Evolutionary conservation across 371 early-diverging fungal species (phyloP), one percentile per base, ranked within the genome.

Genomic region (Pancytospora philotis): DNA sequence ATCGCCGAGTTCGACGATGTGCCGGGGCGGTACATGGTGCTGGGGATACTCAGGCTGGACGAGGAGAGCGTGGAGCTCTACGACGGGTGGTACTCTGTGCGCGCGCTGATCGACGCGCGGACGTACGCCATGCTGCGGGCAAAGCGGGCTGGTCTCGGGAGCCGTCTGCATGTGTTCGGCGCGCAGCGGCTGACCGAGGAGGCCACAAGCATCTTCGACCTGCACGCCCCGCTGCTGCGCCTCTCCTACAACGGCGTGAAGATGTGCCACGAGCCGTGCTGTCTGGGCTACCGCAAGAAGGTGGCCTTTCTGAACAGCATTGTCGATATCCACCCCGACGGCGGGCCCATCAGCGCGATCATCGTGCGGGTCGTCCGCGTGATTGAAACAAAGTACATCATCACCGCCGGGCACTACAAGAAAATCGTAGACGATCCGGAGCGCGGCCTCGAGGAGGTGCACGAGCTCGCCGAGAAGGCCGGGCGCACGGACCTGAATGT

Each of bases 1-100:
- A 79, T 81, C 28, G 59, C 67, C 0, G 80, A 79, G 61, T 60
- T 70, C 25, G 79, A 79, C 59, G 78, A 77, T 66, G 30, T 68
- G 0, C 37, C 77, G 10, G 72, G 56, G 36, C 74, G 66, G 51
- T 79, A 76, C 52, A 75, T 79, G 74, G 73, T 78, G 50, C 57
- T 81, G 13, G 51, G 80, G n/a, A 70, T 81, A 6, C 27, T 80
- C 36, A 48, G 59, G 28, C 66, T 69, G 28, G 41, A 61, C 1
- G 39, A 51, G 3, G 60, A 75, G 8, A 27, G 8, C 39, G 37
- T 74, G 10, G 75, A 69, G 31, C 32, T 76, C 13, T 79, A 51
- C 69, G 79, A 79, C 68, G 79, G 79, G 19, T 74, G 19, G 50
- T 76, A 68, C 57, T 62, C 60, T 31, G 8, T 71, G 2, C 35